These are phyloP conservation scores for Sclerotinia subarctica DNA, from an alignment of 2,329 filamentous ascomycete species.

Conservation along the genomic window DNA sequence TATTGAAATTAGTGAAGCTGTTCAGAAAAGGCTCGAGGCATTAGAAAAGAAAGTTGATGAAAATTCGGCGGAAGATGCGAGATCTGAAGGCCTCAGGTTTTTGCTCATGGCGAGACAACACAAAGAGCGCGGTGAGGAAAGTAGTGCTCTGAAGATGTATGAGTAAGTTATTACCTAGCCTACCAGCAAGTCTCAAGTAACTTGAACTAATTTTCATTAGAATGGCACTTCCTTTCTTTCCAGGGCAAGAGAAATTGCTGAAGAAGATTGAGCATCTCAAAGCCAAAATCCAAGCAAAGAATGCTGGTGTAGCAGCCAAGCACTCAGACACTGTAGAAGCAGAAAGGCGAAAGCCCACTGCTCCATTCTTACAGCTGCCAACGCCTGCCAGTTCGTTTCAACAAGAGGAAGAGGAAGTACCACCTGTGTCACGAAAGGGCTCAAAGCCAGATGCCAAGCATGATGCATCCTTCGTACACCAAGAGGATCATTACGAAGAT, in stretches of 20 bases:
- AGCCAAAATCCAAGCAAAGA: constrained; percentile 47
- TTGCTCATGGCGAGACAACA: constrained; percentile 90
- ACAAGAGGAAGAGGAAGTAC: constrained; percentile 28
- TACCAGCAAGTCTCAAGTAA: not conserved
- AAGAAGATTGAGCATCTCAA: constrained; percentile 65
- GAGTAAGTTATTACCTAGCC: constrained; percentile 11
- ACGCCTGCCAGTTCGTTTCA: constrained; percentile 31
- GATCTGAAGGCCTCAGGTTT: constrained; percentile 79
- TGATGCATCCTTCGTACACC: constrained; percentile 36
- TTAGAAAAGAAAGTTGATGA: constrained; percentile 81
- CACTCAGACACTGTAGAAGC: constrained; percentile 13
- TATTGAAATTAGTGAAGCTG: constrained; percentile 65
- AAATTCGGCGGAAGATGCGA: constrained; percentile 62
- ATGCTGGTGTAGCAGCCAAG: constrained; percentile 31
- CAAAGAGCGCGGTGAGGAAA: constrained; percentile 77
- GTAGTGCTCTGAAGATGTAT: constrained; percentile 78
- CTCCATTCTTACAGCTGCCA: constrained; percentile 31
- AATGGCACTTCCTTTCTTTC: constrained; percentile 79
- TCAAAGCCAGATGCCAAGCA: constrained; percentile 38
- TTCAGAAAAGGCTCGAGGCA: constrained; percentile 77
- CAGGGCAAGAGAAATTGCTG: constrained; percentile 73
- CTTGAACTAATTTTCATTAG: constrained; percentile 42
- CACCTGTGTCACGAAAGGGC: constrained; percentile 28
- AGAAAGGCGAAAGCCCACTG: constrained; percentile 26
- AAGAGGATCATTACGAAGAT: constrained; percentile 43